Evolutionary conservation across 2,329 filamentous ascomycete species (phyloP).

Genomic region (Chaetomiaceae sp.): DNA sequence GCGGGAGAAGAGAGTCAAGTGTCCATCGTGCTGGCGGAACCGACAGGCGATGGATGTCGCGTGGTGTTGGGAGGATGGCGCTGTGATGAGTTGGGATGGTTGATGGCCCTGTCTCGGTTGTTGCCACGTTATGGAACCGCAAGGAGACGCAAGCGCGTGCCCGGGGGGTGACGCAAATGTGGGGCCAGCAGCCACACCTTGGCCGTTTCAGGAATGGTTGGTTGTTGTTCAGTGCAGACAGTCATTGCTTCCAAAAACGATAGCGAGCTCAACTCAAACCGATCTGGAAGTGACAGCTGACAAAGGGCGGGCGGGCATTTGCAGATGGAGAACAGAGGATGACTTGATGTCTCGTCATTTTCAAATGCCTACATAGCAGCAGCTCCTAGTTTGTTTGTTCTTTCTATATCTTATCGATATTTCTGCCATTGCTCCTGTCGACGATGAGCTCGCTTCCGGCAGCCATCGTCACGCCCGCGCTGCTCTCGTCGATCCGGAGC

Average conservation of each 20-base stretch:
- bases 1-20: conserved; percentile 25
- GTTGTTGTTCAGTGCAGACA: too few relatives aligned
- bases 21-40: conserved; percentile 29
- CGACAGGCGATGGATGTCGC: conserved; percentile 3
- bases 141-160: neutral
- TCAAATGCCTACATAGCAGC: too few relatives aligned
- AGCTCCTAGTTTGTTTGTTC: neutral
- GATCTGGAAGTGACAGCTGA: too few relatives aligned
- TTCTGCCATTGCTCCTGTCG: neutral
- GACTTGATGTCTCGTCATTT: too few relatives aligned
- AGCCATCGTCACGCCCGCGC: conserved; percentile 35
- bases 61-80: too few relatives aligned
- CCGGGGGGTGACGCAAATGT: neutral
- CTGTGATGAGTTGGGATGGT: conserved; percentile 1
- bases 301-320: too few relatives aligned
- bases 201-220: neutral
- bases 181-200: conserved; percentile 12
- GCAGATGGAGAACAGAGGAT: too few relatives aligned
- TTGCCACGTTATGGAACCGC: conserved; percentile 29
- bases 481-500: conserved; percentile 36
- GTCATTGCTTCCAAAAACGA: too few relatives aligned
- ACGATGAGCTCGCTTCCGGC: conserved; percentile 16
- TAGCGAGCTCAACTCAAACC: too few relatives aligned
- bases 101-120: conserved; percentile 18
- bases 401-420: neutral